A percentile compares a stretch with the other conserved stretches of the same genome.
phyloP scores from a whole-genome alignment of 2,329 filamentous ascomycete genomes.

The Delphinella strobiligena region DNA sequence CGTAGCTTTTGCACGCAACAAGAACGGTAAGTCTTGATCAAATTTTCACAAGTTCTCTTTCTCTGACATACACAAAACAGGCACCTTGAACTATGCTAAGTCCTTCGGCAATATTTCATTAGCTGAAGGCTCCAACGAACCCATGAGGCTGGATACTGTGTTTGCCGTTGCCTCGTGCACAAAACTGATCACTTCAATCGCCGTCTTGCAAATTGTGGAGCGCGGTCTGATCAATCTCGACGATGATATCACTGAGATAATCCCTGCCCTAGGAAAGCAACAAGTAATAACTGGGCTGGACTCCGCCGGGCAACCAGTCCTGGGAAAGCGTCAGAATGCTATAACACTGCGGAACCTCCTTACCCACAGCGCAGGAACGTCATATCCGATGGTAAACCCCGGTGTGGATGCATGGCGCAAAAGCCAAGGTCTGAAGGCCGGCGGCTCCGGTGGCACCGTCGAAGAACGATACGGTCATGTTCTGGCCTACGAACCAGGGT shows the following conservation, averaged over 20 bases:
- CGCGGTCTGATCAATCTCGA: conserved; percentile 36
- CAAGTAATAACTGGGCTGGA: conserved; percentile 33
- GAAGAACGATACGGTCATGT: conserved; percentile 33
- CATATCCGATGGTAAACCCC: conserved; percentile 33
- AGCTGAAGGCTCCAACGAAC: conserved; percentile 10
- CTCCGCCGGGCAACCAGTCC: conserved; percentile 24
- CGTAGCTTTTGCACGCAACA: conserved; percentile 1
- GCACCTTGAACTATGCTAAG: conserved; percentile 19
- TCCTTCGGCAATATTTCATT: conserved; percentile 16
- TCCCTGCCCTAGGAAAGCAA: conserved; percentile 38
- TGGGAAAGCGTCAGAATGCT: conserved; percentile 22
- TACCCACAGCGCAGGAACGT: conserved; percentile 38
- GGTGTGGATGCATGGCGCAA: conserved; percentile 15
- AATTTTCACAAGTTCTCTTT: background rate
- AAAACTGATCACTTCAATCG: conserved; percentile 40
- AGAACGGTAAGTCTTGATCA: background rate
- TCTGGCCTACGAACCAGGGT: conserved; percentile 40
- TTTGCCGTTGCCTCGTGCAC: conserved; percentile 24
- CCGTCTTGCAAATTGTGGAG: conserved; percentile 44
- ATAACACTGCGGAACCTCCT: conserved; percentile 42
- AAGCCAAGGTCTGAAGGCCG: background rate
- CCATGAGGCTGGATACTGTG: conserved; percentile 18
- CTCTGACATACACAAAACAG: conserved; percentile 8
- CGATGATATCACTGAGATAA: conserved; percentile 31
- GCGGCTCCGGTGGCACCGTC: conserved; percentile 20